Evolutionary conservation across 1,284 basidiomycete genomes (phyloP).

Genomic region (Boletus sp.): DNA sequence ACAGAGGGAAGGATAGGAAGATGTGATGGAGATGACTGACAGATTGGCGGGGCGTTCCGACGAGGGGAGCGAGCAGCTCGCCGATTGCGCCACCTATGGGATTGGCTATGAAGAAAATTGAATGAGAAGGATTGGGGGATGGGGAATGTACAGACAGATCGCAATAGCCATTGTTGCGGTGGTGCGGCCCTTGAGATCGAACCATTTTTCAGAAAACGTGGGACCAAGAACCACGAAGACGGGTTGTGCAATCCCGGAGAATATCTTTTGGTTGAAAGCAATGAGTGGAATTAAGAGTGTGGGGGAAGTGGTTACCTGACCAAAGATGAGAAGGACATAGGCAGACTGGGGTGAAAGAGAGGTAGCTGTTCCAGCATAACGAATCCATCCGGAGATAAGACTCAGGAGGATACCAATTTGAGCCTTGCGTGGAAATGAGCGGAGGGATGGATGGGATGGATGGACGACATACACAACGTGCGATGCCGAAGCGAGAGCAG

Average conservation of each 20-base stretch:
- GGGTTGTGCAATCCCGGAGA: constrained; percentile 57
- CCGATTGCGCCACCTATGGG: constrained; percentile 65
- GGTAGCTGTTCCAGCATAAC: constrained; percentile 62
- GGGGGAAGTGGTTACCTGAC: constrained; percentile 55
- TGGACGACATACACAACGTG: constrained; percentile 47
- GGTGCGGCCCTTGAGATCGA: constrained; percentile 65
- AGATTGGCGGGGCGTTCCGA: constrained; percentile 51
- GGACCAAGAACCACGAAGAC: constrained; percentile 71
- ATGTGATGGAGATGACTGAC: constrained; percentile 36
- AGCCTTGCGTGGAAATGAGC: constrained; percentile 20
- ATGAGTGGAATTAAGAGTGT: constrained; percentile 35
- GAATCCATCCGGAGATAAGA: constrained; percentile 66
- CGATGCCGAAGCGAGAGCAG: constrained; percentile 55
- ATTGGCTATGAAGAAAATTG: constrained; percentile 45
- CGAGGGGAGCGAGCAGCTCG: constrained; percentile 65
- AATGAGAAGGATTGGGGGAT: not conserved
- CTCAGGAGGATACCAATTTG: constrained; percentile 55
- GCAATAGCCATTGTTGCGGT: constrained; percentile 78
- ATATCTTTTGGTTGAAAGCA: constrained; percentile 8
- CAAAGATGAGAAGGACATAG: constrained; percentile 64
- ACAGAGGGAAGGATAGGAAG: not conserved
- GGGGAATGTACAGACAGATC: constrained; percentile 42
- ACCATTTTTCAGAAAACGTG: constrained; percentile 78
- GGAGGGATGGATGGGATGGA: not conserved
- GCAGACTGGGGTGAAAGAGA: constrained; percentile 48